Base-by-base conservation (phyloP, 208 protist genomes). In the Balamuthia mandrillaris region DNA sequence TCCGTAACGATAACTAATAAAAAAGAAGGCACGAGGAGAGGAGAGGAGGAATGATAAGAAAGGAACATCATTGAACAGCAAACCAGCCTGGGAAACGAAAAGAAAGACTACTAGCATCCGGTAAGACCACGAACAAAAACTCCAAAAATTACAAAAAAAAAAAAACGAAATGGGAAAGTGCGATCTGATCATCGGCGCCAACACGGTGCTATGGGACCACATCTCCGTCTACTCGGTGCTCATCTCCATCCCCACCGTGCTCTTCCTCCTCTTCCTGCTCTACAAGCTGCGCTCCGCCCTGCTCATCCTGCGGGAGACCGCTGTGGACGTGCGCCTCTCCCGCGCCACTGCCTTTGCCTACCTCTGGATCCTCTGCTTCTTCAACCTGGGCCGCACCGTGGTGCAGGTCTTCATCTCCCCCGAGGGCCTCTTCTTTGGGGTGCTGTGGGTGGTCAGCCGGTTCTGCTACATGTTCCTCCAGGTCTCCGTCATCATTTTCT, bases 251-350 rank as follows among this genome's bases (percentile, higher is more conserved):
- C 70, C 70, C 18, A 41, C 70, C 1, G 45, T 58, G 27, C 37
- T 79, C 21, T 79, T 79, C 49, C 70, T 79, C 47, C 45, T 51
- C 47, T 79, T 79, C 49, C 44, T 79, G 24, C 70, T 79, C 18
- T 79, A 47, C 33, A 79, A 79, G 44, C 70, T 79, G n/a, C 42
- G 70, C 7, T 60, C 45, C 70, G 24, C 70, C n/a, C 9, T 79
- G 29, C 16, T 10, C 9, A 79, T 79, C 24, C 44, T 79, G 4
- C 16, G 70, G 3, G 70, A 79, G 24, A 12, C 70, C 44, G 10
- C 12, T n/a, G n/a, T n/a, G 29, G 33, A 58, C 29, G 45, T 58
- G 49, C 42, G 70, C 29, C 47, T 79, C 1, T 79, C 39, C 12
- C 70, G 70, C 12, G 33, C 70, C 12, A 45, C 47, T 6, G 42